phyloP scores from a whole-genome alignment of 2,329 filamentous ascomycete genomes.

The Aspergillus unguis region DNA sequence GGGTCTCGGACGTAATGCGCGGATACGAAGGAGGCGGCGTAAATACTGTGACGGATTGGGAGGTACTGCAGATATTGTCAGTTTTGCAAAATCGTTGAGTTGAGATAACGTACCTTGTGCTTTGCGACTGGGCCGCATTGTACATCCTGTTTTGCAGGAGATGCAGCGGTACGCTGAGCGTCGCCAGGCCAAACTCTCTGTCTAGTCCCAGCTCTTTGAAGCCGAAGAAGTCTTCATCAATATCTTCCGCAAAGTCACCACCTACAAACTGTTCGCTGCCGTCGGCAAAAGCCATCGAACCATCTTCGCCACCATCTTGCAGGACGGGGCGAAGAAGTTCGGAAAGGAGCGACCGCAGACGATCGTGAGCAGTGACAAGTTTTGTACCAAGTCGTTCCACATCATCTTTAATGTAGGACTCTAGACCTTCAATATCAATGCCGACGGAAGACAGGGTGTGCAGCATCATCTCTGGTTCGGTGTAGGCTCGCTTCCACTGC shows the following conservation, averaged over 20 bases:
- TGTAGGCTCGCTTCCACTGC: constrained; percentile 66
- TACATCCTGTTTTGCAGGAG: constrained; percentile 88
- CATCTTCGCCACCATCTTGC: constrained; percentile 74
- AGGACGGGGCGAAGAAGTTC: constrained; percentile 90
- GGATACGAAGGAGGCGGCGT: constrained; percentile 67
- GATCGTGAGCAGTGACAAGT: constrained; percentile 80
- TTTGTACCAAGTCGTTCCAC: constrained; percentile 81
- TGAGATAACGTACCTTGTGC: constrained; percentile 50
- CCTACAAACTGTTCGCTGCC: constrained; percentile 95
- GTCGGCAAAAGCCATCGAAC: constrained; percentile 88
- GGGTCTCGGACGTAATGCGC: constrained; percentile 72
- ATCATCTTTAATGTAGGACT: constrained; percentile 87
- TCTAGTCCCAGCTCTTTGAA: constrained; percentile 94
- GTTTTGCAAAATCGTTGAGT: constrained; percentile 8
- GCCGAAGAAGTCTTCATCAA: constrained; percentile 98
- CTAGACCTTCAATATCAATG: constrained; percentile 73
- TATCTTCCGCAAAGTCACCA: constrained; percentile 95
- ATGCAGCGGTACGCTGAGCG: constrained; percentile 87
- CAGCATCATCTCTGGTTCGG: constrained; percentile 77
- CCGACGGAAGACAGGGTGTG: constrained; percentile 85
- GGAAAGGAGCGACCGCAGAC: constrained; percentile 89
- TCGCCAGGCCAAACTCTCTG: constrained; percentile 81
- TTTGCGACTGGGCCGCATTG: constrained; percentile 77
- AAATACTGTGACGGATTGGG: constrained; percentile 55
- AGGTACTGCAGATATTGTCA: constrained; percentile 23